Percentiles rank a stretch among this genome's conserved stretches.
These are phyloP conservation scores for Gracilariopsis chorda DNA, from an alignment of 23 red algal genomes.

Conservation along the genomic window DNA sequence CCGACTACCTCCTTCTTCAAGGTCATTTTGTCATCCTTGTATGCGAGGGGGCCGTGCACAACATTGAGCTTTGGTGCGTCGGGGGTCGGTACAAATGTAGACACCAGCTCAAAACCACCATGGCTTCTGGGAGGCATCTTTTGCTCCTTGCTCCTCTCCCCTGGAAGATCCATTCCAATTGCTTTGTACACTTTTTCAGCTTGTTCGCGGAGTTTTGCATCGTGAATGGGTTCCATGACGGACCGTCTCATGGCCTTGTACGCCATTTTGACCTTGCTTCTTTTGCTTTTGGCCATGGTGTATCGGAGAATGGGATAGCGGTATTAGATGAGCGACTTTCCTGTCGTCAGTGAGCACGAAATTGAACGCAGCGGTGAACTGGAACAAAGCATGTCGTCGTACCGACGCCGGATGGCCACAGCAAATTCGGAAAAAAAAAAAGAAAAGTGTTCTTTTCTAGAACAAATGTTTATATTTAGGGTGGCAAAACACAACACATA, in stretches of 20 bases:
- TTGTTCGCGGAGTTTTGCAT: conserved; percentile 47
- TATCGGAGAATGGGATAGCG: not conserved
- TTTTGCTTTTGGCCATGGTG: conserved; percentile 62
- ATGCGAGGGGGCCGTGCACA: conserved; percentile 69
- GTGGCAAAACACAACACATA: no score
- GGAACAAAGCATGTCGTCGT: no score
- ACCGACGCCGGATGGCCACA: no score
- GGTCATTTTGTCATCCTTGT: not conserved
- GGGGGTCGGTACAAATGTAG: conserved; percentile 70
- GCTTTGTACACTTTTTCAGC: conserved; percentile 53
- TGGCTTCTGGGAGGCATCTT: conserved; percentile 40
- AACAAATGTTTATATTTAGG: no score
- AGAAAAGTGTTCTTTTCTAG: no score
- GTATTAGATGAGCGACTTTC: no score
- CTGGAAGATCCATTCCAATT: conserved; percentile 41
- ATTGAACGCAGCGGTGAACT: no score
- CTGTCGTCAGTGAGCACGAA: no score
- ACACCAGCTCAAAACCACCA: conserved; percentile 60
- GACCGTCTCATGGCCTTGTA: conserved; percentile 71
- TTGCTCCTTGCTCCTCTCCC: conserved; percentile 17
- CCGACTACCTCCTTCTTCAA: conserved; percentile 30
- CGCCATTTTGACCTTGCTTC: conserved; percentile 73
- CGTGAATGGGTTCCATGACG: conserved; percentile 56
- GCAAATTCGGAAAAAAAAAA: no score
- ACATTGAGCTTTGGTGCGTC: conserved; percentile 58